These are phyloP conservation scores for Calonectria honghensis DNA, from an alignment of 2,329 filamentous ascomycete species.

Conservation along the genomic window DNA sequence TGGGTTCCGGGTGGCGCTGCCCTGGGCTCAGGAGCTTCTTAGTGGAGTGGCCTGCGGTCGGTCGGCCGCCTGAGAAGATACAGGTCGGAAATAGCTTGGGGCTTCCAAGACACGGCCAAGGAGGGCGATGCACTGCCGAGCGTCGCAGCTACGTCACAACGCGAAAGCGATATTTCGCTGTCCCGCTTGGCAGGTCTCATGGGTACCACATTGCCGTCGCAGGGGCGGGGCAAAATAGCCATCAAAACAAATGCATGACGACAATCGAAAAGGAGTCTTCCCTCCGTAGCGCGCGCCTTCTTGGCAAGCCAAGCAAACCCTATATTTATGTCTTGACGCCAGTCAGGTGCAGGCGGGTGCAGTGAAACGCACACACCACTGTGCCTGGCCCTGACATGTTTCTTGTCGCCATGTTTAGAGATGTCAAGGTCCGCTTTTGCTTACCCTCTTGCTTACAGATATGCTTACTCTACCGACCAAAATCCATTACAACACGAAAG, in stretches of 20 bases:
- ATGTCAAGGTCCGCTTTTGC: neutral
- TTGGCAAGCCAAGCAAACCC: constrained; percentile 18
- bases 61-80: constrained; percentile 16
- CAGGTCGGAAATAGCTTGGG: constrained; percentile 12
- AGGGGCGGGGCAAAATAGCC: neutral
- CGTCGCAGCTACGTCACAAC: constrained; percentile 1
- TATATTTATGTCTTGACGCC: neutral
- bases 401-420: neutral
- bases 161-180: neutral
- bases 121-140: constrained; percentile 12
- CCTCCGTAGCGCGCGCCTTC: constrained; percentile 13
- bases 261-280: neutral
- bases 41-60: neutral
- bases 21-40: neutral
- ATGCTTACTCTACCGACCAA: neutral
- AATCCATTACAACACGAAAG: neutral
- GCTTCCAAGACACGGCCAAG: constrained; percentile 6
- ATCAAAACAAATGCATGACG: neutral
- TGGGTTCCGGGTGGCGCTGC: constrained; percentile 12
- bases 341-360: neutral
- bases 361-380: neutral
- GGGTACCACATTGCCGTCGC: neutral
- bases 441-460: constrained; percentile 20
- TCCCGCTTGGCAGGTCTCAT: neutral
- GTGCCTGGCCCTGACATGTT: neutral